Base-by-base conservation (phyloP, 31 red algal species). In the Asparagopsis taxiformis region DNA sequence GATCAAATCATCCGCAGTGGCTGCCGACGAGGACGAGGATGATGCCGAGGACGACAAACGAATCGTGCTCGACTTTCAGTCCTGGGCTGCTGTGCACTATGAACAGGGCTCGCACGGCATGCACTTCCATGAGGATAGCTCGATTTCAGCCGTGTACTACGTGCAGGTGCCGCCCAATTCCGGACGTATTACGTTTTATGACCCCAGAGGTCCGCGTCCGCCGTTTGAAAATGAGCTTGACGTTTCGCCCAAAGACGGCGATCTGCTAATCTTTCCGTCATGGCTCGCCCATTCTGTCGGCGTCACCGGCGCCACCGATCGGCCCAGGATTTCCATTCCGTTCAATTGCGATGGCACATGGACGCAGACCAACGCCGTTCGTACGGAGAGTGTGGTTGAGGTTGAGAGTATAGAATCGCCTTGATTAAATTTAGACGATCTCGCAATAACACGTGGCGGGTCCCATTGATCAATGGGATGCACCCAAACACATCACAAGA, bases 221-320 rank as follows among this genome's bases (percentile, higher is more conserved):
- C 65, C 65, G 65, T 68, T 68, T 25, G 65, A 68, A 29, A 49
- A 49, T 39, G 44, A 3, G 9, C 46, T 52, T 41, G 23, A 31
- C 28, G 44, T 68, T 41, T 16, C 22, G 41, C 22, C 65, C 20
- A 1, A 15, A 1, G 65, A 51, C 26, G 65, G 65, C 44, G 44
- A 52, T 17, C 50, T 68, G 65, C 46, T 68, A 29, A 49, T 49
- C 26, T 68, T 68, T 22, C 65, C 65, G 22, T 41, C 46, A 16
- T 68, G 65, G 65, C 43, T 68, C 28, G 41, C 65, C 46, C 65
- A 68, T 30, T 41, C 50, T 41, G 65, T 68, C 26, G 65, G 53
- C 22, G n/a, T n/a, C n/a, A 7, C 23, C 3, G 65, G 43, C 5
- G 44, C 1, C 43, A 49, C 28, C 23, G 65, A 29, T 1, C 46